Evolutionary conservation across 352 stramenopile genomes (phyloP), one percentile per base, ranked within the genome.

Genomic region (Lagenidium giganteum): DNA sequence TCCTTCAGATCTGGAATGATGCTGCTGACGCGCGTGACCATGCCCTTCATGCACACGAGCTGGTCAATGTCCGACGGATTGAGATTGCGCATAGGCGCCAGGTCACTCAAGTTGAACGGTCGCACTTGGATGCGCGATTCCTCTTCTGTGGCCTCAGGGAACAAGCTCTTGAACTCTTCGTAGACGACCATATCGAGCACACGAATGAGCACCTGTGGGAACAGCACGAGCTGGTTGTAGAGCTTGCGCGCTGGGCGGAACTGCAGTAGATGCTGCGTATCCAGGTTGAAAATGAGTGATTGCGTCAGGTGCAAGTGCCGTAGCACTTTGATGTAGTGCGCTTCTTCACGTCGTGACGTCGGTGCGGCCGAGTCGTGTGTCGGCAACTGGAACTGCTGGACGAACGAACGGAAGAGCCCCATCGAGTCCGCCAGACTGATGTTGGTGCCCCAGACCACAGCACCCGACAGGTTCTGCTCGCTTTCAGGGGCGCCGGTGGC

Each of bases 1-100:
- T 98, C 87, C 55, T 99, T 98, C 13, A 99, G 57, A 66, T 99
- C 97, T 8, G 97, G 97, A 56, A 99, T 97, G 29, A 99, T 87
- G 13, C 92, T 81, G 44, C 87, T 98, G 35, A 76, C 95, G 14
- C 96, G 87, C 20, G 98, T 98, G 42, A 99, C 93, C 96, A 99
- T 99, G 32, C 97, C 97, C 38, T 96, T 91, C 17, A 99, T 61
- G 39, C 83, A 92, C 18, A 99, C 83, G 14, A 99, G 74, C 45
- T 96, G 83, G 59, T 99, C 96, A 45, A 99, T 98, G 48, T 98
- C 78, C 28, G 96, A 79, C 5, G 96, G 96, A 67, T 99, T 96
- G 20, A 99, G 76, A 37, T 96, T 88, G 11, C 96, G 77, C 80
- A 99, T 93, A 25, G 96, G 83, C 7, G 87, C 95, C 18, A 98